Base-by-base conservation (phyloP, 2,329 filamentous ascomycete species). In the Penicillium olsonii region DNA sequence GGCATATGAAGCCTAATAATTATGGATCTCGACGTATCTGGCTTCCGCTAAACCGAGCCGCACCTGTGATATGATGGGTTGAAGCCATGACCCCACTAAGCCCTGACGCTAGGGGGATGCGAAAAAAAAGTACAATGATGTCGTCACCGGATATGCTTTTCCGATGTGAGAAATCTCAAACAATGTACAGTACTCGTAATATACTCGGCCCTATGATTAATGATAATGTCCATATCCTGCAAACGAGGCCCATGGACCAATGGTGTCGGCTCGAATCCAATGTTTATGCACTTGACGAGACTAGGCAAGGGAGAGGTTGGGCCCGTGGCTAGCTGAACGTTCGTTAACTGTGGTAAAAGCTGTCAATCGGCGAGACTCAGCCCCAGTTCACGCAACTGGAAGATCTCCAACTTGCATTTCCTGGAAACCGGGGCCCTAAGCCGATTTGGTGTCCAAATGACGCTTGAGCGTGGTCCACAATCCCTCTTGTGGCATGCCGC, bases 341-440 rank as follows among this genome's bases (percentile, higher is more conserved):
- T n/a, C 9, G 26, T n/a, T 39, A 11, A 40, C 15, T 35, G n/a
- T 35, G 15, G 17, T 4, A 18, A 35, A 18, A 15, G 33, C 15
- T 35, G n/a, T 35, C 33, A 35, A 17, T 33, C 18, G 19, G 17
- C 37, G 19, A 17, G 22, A 11, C 24, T 10, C 19, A 35, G 31
- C 50, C 45, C 35, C 45, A 41, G 26, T 42, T 51, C 33, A n/a
- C 22, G 27, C 18, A 18, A 45, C 40, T 33, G 37, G 49, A 45
- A 15, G 57, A 61, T 61, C 57, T 52, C n/a, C 59, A 22, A 39
- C 57, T 24, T 59, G 59, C 59, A 61, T 61, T 55, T 60, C 59
- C 59, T 60, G 59, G 59, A 54, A 61, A 45, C 47, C 45, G 53
- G 55, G 47, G 50, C 40, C 29, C 52, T 44, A 17, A 38, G 52